Evolutionary conservation across 2,329 filamentous ascomycete species (phyloP).

Genomic region (Venturia carpophila): DNA sequence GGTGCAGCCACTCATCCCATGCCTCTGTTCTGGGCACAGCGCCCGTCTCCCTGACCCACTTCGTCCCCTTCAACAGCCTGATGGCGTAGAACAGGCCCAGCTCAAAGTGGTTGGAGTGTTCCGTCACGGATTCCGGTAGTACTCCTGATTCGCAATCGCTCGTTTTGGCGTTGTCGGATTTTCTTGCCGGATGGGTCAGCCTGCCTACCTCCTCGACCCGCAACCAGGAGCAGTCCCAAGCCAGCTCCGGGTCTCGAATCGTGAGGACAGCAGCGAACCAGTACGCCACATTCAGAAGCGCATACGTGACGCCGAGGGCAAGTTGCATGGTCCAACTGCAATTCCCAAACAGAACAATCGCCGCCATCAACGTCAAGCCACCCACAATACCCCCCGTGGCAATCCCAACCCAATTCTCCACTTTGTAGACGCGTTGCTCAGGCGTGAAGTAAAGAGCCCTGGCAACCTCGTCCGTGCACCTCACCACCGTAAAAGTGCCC

Average conservation of each 20-base stretch:
- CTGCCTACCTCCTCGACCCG: not conserved
- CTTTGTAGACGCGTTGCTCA: not conserved
- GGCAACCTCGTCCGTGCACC: not conserved
- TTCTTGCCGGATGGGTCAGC: no score
- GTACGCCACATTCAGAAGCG: not conserved
- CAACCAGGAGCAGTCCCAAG: not conserved
- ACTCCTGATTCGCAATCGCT: no score
- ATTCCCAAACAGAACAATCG: slow-evolving; percentile 8
- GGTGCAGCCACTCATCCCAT: not conserved
- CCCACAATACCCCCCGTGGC: slow-evolving; percentile 6
- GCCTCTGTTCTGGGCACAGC: not conserved
- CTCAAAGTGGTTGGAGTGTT: not conserved
- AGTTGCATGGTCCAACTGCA: slow-evolving; percentile 13
- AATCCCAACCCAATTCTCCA: not conserved
- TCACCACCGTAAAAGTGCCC: not conserved
- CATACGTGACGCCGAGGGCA: slow-evolving; percentile 5
- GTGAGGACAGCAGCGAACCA: slow-evolving; percentile 4
- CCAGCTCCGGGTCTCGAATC: not conserved
- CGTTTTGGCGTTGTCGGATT: no score
- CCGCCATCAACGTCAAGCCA: slow-evolving; percentile 5
- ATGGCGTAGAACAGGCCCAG: not conserved
- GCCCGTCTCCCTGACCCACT: not conserved
- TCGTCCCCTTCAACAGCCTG: not conserved
- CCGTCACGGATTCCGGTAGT: not conserved
- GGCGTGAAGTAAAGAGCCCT: slow-evolving; percentile 5